A percentile compares a stretch with the other conserved stretches of the same genome.
These are phyloP conservation scores for Plasmodium adleri DNA, from an alignment of 169 alveolate species.

Conservation along the genomic window DNA sequence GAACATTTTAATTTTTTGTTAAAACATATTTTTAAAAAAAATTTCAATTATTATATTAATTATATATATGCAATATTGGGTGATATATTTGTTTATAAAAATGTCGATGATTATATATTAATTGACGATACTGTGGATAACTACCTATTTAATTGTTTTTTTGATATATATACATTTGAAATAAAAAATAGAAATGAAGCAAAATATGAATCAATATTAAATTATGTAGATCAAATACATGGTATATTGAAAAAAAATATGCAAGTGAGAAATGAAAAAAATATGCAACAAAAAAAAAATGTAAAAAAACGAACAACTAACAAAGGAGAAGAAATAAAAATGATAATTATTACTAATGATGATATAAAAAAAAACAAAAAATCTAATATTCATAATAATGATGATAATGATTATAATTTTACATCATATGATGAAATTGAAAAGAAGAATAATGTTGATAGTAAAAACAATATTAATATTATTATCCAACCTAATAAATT, in stretches of 20 bases:
- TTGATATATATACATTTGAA: constrained; percentile 29
- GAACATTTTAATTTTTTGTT: constrained; percentile 18
- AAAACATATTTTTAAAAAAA: constrained; percentile 46
- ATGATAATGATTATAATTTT: neutral
- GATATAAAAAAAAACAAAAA: neutral
- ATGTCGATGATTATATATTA: constrained; percentile 28
- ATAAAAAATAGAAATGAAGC: constrained; percentile 18
- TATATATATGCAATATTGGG: constrained; percentile 14
- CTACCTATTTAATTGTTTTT: constrained; percentile 31
- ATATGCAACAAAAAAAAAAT: constrained; percentile 3
- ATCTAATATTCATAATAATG: neutral
- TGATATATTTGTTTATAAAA: constrained; percentile 19
- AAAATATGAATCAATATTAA: constrained; percentile 1
- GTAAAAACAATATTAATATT: constrained; percentile 12
- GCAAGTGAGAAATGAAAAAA: constrained; percentile 16
- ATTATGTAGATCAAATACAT: constrained; percentile 40
- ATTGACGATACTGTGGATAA: constrained; percentile 24
- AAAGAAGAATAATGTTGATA: neutral
- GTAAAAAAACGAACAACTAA: neutral
- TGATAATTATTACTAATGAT: constrained; percentile 1
- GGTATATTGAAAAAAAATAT: constrained; percentile 5
- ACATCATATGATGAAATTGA: neutral
- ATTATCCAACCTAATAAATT: constrained; percentile 15
- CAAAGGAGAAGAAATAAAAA: neutral
- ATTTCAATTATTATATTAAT: constrained; percentile 37